Evolutionary conservation across 805 yeast genomes (phyloP).

Genomic region (Ogataea paradorogensis): DNA sequence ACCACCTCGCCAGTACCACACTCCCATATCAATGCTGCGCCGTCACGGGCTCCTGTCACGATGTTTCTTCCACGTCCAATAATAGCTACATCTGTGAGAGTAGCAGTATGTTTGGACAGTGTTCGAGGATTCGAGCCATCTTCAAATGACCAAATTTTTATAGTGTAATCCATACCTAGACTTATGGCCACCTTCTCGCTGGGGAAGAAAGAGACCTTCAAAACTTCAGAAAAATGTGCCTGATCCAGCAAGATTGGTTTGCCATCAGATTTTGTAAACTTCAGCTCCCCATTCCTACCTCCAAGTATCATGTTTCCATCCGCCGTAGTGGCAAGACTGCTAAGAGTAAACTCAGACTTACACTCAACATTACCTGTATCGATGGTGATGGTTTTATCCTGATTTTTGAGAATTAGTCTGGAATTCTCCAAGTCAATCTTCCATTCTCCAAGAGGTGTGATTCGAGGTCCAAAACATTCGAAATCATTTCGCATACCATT

Average conservation of each 20-base stretch:
- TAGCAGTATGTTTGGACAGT: slow-evolving; percentile 46
- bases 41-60: slow-evolving; percentile 53
- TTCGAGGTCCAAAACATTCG: slow-evolving; percentile 1
- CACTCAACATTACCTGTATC: neutral
- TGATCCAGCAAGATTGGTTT: slow-evolving; percentile 8
- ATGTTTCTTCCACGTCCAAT: slow-evolving; percentile 70
- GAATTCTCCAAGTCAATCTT: neutral
- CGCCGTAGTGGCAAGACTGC: slow-evolving; percentile 10
- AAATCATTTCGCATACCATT: slow-evolving; percentile 5
- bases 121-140: slow-evolving; percentile 50
- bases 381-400: neutral
- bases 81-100: slow-evolving; percentile 47
- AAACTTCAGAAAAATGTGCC: slow-evolving; percentile 54
- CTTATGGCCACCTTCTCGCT: slow-evolving; percentile 60
- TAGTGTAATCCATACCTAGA: slow-evolving; percentile 53
- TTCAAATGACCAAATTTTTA: slow-evolving; percentile 58
- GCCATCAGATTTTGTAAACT: slow-evolving; percentile 9
- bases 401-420: neutral
- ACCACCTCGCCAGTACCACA: slow-evolving; percentile 53
- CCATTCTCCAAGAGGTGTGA: slow-evolving; percentile 1
- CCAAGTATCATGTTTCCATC: slow-evolving; percentile 17
- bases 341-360: neutral
- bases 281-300: slow-evolving; percentile 16
- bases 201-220: slow-evolving; percentile 52
- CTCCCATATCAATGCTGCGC: slow-evolving; percentile 64